Conservation (phyloP, 768 basidiomycete genomes). For the Russula emetica region DNA sequence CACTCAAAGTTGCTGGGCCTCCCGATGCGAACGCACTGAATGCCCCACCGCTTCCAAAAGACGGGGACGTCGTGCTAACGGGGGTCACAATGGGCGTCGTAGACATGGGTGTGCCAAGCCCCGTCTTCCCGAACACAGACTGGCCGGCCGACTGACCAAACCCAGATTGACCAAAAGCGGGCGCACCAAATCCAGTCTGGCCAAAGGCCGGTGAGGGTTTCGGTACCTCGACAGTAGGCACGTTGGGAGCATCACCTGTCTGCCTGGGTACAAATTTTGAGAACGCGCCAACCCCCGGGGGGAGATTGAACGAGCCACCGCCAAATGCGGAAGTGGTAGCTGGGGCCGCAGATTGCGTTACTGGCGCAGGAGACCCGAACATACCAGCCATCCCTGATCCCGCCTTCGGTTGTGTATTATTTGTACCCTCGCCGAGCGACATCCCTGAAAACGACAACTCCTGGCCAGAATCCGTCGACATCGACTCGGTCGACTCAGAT, state of each 20-base stretch:
- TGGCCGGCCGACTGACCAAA: conserved; percentile 36
- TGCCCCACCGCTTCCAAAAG: conserved; percentile 26
- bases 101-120: conserved; percentile 29
- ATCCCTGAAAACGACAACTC: conserved; percentile 30
- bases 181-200: conserved; percentile 23
- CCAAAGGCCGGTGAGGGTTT: conserved; percentile 28
- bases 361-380: conserved; percentile 31
- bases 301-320: conserved; percentile 29
- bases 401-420: conserved; percentile 22
- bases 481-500: conserved; percentile 17
- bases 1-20: conserved; percentile 27
- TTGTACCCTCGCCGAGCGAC: conserved; percentile 30
- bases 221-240: conserved; percentile 16
- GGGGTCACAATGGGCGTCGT: conserved; percentile 26
- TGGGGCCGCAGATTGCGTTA: conserved; percentile 6
- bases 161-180: conserved; percentile 32
- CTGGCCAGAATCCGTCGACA: conserved; percentile 27
- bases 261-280: conserved; percentile 24
- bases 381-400: conserved; percentile 25
- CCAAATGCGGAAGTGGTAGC: conserved; percentile 19
- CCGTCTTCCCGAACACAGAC: conserved; percentile 31
- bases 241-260: conserved; percentile 20
- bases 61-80: conserved; percentile 18
- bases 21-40: conserved; percentile 33
- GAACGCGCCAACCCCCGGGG: conserved; percentile 34